These are phyloP conservation scores for Fragaria iinumae DNA, from an alignment of 306 rosid genomes.

Conservation along the genomic window DNA sequence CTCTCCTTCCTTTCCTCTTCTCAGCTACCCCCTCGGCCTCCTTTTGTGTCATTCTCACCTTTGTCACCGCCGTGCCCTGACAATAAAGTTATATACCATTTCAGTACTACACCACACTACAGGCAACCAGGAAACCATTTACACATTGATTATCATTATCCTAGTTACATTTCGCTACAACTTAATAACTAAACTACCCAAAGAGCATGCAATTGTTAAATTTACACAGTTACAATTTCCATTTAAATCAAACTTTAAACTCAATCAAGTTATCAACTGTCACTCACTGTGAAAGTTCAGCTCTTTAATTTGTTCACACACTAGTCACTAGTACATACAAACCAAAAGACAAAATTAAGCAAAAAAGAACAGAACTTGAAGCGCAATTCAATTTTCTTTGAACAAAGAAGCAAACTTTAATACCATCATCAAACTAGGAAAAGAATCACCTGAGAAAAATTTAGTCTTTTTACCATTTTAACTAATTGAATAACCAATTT, in stretches of 20 bases:
- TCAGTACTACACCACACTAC: neutral
- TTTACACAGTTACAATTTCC: neutral
- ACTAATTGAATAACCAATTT: neutral
- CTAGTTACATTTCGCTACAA: neutral
- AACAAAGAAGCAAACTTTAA: neutral
- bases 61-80: conserved; percentile 92
- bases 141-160: neutral
- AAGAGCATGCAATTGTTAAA: neutral
- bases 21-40: conserved; percentile 94
- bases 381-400: neutral
- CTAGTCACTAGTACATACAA: neutral
- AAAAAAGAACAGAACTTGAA: neutral
- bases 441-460: neutral
- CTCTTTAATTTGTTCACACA: neutral
- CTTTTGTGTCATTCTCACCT: conserved; percentile 89
- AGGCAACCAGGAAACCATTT: neutral
- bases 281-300: neutral
- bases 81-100: neutral
- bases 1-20: conserved; percentile 94
- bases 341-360: neutral
- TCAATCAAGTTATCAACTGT: neutral
- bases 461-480: neutral
- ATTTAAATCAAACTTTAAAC: neutral
- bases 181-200: neutral
- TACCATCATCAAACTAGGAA: neutral